Percentiles rank a stretch among this genome's conserved stretches.
These are phyloP conservation scores for Euphorbia schlechtendalii DNA, from an alignment of 441 rosid species.

Conservation along the genomic window DNA sequence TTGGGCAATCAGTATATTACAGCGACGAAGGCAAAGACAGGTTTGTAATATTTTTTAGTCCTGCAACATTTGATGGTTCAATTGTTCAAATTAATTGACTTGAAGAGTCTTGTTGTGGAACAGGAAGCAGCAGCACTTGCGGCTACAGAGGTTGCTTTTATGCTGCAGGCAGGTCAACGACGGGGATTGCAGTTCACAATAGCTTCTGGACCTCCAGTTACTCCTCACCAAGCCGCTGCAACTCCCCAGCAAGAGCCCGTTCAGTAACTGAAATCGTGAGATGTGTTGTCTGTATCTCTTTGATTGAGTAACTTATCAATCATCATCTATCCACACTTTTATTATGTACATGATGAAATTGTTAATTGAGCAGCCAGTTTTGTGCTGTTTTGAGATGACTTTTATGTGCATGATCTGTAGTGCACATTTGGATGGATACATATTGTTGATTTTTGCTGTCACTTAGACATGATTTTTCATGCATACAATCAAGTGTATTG, in stretches of 20 bases:
- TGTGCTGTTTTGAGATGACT: too few relatives aligned
- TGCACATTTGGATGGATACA: too few relatives aligned
- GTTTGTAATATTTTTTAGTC: too few relatives aligned
- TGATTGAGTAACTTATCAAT: constrained; percentile 5
- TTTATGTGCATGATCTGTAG: constrained; percentile 12
- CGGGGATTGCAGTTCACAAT: constrained; percentile 61
- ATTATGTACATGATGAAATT: too few relatives aligned
- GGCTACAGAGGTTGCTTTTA: constrained; percentile 78
- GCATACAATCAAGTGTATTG: too few relatives aligned
- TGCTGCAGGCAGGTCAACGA: constrained; percentile 75
- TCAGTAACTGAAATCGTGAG: too few relatives aligned
- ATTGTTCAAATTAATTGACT: background rate
- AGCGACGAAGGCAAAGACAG: constrained; percentile 89
- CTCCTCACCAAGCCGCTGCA: constrained; percentile 48
- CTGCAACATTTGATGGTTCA: too few relatives aligned
- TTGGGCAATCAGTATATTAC: constrained; percentile 89
- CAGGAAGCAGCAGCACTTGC: too few relatives aligned
- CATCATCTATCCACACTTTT: background rate
- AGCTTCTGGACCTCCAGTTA: constrained; percentile 40
- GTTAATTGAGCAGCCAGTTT: too few relatives aligned
- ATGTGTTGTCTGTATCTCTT: too few relatives aligned
- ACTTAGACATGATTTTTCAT: too few relatives aligned
- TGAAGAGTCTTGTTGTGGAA: background rate
- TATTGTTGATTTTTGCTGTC: too few relatives aligned
- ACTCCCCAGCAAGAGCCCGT: constrained; percentile 46